A percentile compares a stretch with the other conserved stretches of the same genome.
Conservation (phyloP, 371 early-diverging fungal species). For the Circinella minor region DNA sequence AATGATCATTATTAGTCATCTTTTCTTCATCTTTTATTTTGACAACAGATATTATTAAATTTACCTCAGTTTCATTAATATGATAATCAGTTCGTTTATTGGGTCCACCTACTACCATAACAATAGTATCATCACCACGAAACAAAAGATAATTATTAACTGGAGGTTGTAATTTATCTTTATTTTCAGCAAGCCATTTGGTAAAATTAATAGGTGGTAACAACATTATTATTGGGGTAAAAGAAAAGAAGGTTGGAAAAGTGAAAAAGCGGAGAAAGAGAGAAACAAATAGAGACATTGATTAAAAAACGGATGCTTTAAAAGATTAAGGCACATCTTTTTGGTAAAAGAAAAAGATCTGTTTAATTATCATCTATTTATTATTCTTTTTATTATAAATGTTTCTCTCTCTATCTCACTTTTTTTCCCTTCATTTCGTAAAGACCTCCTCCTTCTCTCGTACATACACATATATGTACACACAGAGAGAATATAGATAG, state of each 20-base stretch:
- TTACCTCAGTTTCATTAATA: conserved; percentile 89
- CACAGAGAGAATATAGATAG: no score
- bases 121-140: conserved; percentile 80
- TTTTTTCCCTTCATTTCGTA: no score
- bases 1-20: neutral
- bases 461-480: no score
- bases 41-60: conserved; percentile 26
- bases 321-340: neutral
- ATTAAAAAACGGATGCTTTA: neutral
- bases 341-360: neutral
- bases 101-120: conserved; percentile 90
- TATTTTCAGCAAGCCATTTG: conserved; percentile 86
- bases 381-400: no score
- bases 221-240: conserved; percentile 36
- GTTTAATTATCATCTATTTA: no score
- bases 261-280: conserved; percentile 9
- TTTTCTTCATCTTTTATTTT: neutral
- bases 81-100: conserved; percentile 94
- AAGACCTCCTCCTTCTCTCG: no score
- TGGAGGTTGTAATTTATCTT: conserved; percentile 87
- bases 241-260: conserved; percentile 8
- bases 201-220: conserved; percentile 85
- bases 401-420: no score
- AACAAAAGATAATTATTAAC: conserved; percentile 92
- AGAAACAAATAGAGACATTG: neutral